These are phyloP conservation scores for Didymosphaeria variabile DNA, from an alignment of 2,329 filamentous ascomycete species.

Conservation along the genomic window DNA sequence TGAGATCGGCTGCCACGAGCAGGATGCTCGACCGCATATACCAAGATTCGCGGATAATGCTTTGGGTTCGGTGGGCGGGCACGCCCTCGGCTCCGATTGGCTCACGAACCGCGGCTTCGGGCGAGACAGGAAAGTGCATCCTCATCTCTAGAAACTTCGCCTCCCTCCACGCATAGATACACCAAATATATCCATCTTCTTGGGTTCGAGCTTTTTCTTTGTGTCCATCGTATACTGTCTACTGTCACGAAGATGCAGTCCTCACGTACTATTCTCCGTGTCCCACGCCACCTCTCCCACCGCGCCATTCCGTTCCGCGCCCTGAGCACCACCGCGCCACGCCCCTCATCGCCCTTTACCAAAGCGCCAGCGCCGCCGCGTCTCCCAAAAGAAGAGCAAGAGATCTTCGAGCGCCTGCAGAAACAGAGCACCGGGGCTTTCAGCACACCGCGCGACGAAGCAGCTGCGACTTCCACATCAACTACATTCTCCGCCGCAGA, in stretches of 20 bases:
- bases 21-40: too few relatives aligned
- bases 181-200: background rate
- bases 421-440: slow-evolving; percentile 78
- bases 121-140: slow-evolving; percentile 16
- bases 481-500: slow-evolving; percentile 24
- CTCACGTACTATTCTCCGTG: slow-evolving; percentile 21
- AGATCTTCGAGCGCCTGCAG: slow-evolving; percentile 88
- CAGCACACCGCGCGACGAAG: slow-evolving; percentile 66
- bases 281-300: slow-evolving; percentile 40
- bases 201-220: background rate
- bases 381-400: slow-evolving; percentile 87
- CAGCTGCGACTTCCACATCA: slow-evolving; percentile 44
- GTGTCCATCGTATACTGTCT: background rate
- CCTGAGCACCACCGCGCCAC: slow-evolving; percentile 25
- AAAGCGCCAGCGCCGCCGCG: slow-evolving; percentile 78
- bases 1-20: too few relatives aligned
- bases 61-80: background rate
- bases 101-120: slow-evolving; percentile 22
- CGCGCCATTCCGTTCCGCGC: slow-evolving; percentile 18
- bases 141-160: slow-evolving; percentile 12
- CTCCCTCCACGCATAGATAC: slow-evolving; percentile 2
- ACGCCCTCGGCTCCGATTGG: slow-evolving; percentile 29
- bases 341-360: slow-evolving; percentile 33
- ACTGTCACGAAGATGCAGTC: slow-evolving; percentile 26
- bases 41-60: background rate